These are phyloP conservation scores for Colletotrichum sp. DNA, from an alignment of 2,329 filamentous ascomycete species.

Conservation along the genomic window DNA sequence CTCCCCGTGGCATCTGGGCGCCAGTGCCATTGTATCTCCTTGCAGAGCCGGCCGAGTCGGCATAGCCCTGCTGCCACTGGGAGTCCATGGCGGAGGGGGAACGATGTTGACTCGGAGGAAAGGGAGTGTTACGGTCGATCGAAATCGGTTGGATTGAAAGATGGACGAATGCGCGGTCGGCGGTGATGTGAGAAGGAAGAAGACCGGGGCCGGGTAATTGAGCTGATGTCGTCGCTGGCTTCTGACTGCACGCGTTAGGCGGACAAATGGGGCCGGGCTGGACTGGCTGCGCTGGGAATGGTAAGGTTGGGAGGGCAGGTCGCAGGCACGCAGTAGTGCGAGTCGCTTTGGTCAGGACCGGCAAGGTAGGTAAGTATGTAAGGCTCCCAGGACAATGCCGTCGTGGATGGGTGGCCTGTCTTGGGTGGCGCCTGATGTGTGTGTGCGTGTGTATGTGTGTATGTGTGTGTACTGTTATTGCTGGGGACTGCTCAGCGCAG, in stretches of 20 bases:
- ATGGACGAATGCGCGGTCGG: constrained; percentile 4
- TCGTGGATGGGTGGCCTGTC: neutral
- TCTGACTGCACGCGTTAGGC: constrained; percentile 21
- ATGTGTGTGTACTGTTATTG: neutral
- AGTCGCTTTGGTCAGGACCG: neutral
- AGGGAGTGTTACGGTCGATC: neutral
- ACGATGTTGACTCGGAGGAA: constrained; percentile 14
- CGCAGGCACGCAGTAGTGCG: constrained; percentile 3
- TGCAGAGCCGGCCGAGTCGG: constrained; percentile 66
- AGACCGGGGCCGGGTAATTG: constrained; percentile 11
- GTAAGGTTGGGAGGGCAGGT: neutral
- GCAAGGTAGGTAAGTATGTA: neutral
- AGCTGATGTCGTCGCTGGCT: constrained; percentile 19
- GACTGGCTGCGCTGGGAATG: neutral
- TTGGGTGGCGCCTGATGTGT: neutral
- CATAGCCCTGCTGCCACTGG: constrained; percentile 64
- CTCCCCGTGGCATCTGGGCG: constrained; percentile 38
- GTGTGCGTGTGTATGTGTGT: neutral
- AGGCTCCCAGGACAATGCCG: neutral
- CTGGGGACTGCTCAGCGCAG: neutral
- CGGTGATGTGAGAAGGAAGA: constrained; percentile 18
- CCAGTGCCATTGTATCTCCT: constrained; percentile 65
- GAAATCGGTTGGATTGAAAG: neutral
- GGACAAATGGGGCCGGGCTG: constrained; percentile 17
- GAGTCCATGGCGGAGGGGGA: constrained; percentile 49